Evolutionary conservation across 768 basidiomycete species (phyloP).

Genomic region (Tulasnella sp.): DNA sequence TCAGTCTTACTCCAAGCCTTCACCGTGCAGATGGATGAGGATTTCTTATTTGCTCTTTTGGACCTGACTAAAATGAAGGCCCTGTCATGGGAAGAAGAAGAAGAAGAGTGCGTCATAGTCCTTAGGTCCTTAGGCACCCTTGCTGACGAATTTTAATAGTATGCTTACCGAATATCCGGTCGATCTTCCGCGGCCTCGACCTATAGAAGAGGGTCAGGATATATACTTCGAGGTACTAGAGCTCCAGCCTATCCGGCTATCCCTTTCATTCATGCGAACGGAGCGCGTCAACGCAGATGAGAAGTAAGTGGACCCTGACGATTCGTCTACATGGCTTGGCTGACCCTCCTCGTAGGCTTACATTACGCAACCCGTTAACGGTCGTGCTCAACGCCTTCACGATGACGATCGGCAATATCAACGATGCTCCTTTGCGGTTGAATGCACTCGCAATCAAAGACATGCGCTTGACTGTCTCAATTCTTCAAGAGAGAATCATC

Average conservation of each 20-base stretch:
- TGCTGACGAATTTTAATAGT: constrained; percentile 28
- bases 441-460: constrained; percentile 92
- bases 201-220: constrained; percentile 52
- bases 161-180: constrained; percentile 58
- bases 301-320: constrained; percentile 43
- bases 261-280: constrained; percentile 94
- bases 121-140: background rate
- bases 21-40: constrained; percentile 95
- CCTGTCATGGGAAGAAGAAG: constrained; percentile 71
- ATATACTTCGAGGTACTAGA: constrained; percentile 94
- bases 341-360: constrained; percentile 19
- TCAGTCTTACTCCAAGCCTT: constrained; percentile 86
- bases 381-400: constrained; percentile 89
- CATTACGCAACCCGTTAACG: constrained; percentile 71
- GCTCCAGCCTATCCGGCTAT: constrained; percentile 83
- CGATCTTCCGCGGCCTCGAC: constrained; percentile 56
- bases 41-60: constrained; percentile 81
- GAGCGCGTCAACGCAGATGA: constrained; percentile 87
- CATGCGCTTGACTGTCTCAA: constrained; percentile 73
- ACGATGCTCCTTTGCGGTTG: constrained; percentile 86
- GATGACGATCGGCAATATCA: constrained; percentile 94
- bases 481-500: constrained; percentile 69
- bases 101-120: constrained; percentile 47
- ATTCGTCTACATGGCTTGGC: background rate
- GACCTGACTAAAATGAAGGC: constrained; percentile 87